Evolutionary conservation across 768 basidiomycete species (phyloP), one percentile per base, ranked within the genome.

Genomic region (Lanmaoa pseudosensibilis): DNA sequence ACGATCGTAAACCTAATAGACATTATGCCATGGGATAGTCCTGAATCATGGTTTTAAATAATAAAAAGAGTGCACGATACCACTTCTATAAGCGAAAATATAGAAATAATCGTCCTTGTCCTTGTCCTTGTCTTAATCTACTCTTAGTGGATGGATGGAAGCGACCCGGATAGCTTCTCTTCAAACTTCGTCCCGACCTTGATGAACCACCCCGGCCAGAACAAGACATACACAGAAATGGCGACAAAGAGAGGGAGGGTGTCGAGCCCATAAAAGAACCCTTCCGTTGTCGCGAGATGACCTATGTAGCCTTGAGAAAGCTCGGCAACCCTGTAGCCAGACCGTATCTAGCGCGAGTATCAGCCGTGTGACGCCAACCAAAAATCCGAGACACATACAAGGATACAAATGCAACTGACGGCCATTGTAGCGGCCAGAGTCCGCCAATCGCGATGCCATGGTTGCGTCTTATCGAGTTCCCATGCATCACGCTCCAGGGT

Each of bases 201-300:
- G 19, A 84, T 83, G 63, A 82, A 81, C 58, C 79, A 68, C 7
- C 85, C 84, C 4, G 86, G 88, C 86, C 87, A 91, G 67, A 86
- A 83, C 15, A 74, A 63, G 18, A 80, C 72, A 61, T 86, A 88
- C 15, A 82, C 72, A 1, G 68, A 69, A 43, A 85, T 79, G 25
- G 86, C 85, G 33, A 89, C 65, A 56, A 85, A 78, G 9, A 89
- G 75, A 9, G 87, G 88, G 5, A 88, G 74, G 0, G 86, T 81
- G 66, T 92, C 84, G 38, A 90, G 74, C 2, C 73, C 80, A 65
- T 88, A 91, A 68, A 91, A 88, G 61, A 78, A 82, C 4, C 65
- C 69, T 67, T 90, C 87, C 5, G 78, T 79, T 2, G 77, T 83
- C 7, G 82, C 77, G 19, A 90, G 76, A 37, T 74, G 73, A 3